Evolutionary conservation across 2,329 filamentous ascomycete genomes (phyloP), one percentile per base, ranked within the genome.

Genomic region (Tolypocladium inflatum): DNA sequence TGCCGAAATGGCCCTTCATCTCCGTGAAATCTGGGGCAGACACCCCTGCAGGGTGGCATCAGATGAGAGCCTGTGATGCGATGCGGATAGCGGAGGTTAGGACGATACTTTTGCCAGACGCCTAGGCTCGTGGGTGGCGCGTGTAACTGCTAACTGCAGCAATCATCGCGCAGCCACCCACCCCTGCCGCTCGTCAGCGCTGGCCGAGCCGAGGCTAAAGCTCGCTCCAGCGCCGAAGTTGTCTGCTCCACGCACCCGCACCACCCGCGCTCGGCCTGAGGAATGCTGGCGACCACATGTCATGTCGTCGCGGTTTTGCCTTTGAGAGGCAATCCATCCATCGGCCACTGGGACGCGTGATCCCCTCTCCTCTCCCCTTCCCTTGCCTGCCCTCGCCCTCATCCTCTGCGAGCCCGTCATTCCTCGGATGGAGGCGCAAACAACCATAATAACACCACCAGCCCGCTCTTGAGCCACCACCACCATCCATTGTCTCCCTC

Each of bases 251-350:
- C 45, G 45, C 45, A 50, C 45, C 45, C 45, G 43, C 21, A 45
- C 21, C 17, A 9, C 45, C 26, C 45, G 48, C 48, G 35, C 26
- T 35, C 58, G 53, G 55, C 58, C 58, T 56, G 56, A 52, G 48
- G 48, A 52, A 52, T 19, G 48, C 48, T n/a, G 48, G 48, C 48
- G 55, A 61, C 58, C 62, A 64, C 63, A 64, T 64, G 62, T 59
- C 61, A 61, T 54, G 30, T 7, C 19, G 55, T 48, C 57, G 45
- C 55, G 58, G 56, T 56, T 55, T 43, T 37, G 39, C 55, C 52
- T 43, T 55, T 55, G 56, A 59, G 23, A 13, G 35, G 42, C 57
- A 37, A 45, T 57, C 48, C 55, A 37, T 35, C 51, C 56, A 54
- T 51, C 30, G 8, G 39, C 48, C 58, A 54, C 54, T 55, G 53